Evolutionary conservation across 1,284 basidiomycete genomes (phyloP).

Genomic region (Sporisorium sorghi): DNA sequence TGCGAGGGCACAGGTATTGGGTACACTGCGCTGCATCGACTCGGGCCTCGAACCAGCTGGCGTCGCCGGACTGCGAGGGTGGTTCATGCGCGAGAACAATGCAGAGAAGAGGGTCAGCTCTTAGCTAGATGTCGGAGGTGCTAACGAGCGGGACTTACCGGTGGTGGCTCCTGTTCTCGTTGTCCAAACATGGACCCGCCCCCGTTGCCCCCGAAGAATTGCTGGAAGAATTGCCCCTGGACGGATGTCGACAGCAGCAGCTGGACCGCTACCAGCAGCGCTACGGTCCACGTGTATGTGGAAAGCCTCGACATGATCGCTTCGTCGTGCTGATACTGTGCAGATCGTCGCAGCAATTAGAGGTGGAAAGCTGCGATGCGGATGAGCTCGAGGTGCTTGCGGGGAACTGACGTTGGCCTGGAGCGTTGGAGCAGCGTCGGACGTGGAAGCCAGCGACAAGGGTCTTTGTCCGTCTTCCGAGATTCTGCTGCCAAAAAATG

Average conservation of each 20-base stretch:
- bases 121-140: not conserved
- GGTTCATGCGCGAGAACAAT: not conserved
- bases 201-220: conserved; percentile 55
- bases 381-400: not conserved
- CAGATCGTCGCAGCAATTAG: no score
- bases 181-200: conserved; percentile 34
- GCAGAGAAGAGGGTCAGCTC: not conserved
- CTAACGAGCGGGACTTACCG: conserved; percentile 43
- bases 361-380: not conserved
- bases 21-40: conserved; percentile 59
- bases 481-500: conserved; percentile 10
- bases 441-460: conserved; percentile 16
- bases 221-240: conserved; percentile 57
- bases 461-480: conserved; percentile 21
- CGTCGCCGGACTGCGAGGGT: conserved; percentile 59
- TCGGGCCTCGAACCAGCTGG: conserved; percentile 60
- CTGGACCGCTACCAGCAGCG: conserved; percentile 20
- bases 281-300: not conserved
- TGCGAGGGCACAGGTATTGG: conserved; percentile 60
- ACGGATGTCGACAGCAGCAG: conserved; percentile 19
- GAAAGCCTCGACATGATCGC: conserved; percentile 10
- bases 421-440: conserved; percentile 4
- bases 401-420: not conserved
- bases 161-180: conserved; percentile 56
- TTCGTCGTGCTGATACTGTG: not conserved